Conservation (phyloP, 305 asterid genomes). For the Euphrasia arctica region DNA sequence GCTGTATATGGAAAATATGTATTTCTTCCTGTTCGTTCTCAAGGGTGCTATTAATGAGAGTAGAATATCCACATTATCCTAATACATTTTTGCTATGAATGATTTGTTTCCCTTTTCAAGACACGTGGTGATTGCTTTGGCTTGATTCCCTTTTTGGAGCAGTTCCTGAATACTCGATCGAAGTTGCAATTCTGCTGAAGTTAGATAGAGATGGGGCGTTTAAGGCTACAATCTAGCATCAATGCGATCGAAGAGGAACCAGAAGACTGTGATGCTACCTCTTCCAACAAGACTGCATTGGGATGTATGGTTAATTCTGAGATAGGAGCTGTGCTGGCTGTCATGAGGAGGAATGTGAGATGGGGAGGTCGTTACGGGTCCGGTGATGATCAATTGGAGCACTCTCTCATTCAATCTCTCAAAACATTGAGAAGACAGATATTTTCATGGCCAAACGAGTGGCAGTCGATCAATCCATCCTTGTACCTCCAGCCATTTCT, state of each 20-base stretch:
- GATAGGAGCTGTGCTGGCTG: slow-evolving; percentile 89
- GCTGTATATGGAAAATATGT: slow-evolving; percentile 15
- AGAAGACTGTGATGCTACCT: slow-evolving; percentile 72
- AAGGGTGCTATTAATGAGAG: slow-evolving; percentile 18
- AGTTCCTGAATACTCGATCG: background rate
- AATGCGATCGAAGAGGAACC: slow-evolving; percentile 95
- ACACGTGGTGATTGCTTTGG: slow-evolving; percentile 26
- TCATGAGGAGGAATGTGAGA: slow-evolving; percentile 95
- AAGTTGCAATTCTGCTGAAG: slow-evolving; percentile 27
- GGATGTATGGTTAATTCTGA: slow-evolving; percentile 88
- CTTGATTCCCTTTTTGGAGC: slow-evolving; percentile 23
- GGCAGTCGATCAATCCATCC: slow-evolving; percentile 80
- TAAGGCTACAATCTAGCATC: slow-evolving; percentile 76
- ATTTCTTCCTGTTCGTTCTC: slow-evolving; percentile 4
- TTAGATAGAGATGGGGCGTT: slow-evolving; percentile 62
- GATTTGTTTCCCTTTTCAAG: slow-evolving; percentile 19
- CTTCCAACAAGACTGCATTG: slow-evolving; percentile 62
- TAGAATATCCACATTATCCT: slow-evolving; percentile 23
- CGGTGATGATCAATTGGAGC: slow-evolving; percentile 96
- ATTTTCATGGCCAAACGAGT: slow-evolving; percentile 76
- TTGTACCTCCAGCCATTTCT: slow-evolving; percentile 94
- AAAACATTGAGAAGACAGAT: slow-evolving; percentile 77
- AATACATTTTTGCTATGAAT: slow-evolving; percentile 17
- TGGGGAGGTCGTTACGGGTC: slow-evolving; percentile 97
- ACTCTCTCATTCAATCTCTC: slow-evolving; percentile 87